Evolutionary conservation across 306 rosid species (phyloP).

Genomic region (Cucurbita maxima): DNA sequence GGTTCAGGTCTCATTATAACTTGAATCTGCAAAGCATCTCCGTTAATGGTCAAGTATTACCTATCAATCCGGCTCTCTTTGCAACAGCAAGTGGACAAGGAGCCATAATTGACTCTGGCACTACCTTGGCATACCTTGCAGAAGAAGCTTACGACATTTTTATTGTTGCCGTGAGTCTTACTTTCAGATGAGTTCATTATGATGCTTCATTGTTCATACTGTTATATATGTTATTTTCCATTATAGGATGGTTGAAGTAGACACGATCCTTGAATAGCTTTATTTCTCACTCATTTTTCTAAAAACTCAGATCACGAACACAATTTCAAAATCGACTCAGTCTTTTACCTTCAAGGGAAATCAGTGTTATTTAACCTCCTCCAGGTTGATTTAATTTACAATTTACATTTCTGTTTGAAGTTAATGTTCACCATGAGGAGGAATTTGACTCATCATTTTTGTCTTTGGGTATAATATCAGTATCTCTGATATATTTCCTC

Average conservation of each 20-base stretch:
- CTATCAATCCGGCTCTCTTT: conserved; percentile 56
- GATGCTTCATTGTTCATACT: conserved; percentile 1
- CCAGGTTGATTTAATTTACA: conserved; percentile 31
- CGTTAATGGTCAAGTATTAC: conserved; percentile 52
- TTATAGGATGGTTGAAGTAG: not conserved
- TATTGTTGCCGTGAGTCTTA: conserved; percentile 61
- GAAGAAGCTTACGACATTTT: conserved; percentile 78
- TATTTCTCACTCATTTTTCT: not conserved
- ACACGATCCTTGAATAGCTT: not conserved
- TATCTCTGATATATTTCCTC: conserved; percentile 63
- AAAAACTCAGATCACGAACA: conserved; percentile 33
- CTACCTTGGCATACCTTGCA: conserved; percentile 93
- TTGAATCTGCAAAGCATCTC: conserved; percentile 82
- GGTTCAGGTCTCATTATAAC: conserved; percentile 85
- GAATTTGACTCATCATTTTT: not conserved
- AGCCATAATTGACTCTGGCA: conserved; percentile 90
- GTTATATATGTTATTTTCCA: not conserved
- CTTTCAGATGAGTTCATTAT: conserved; percentile 8
- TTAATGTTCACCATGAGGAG: not conserved
- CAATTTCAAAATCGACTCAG: conserved; percentile 50
- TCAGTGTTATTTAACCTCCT: conserved; percentile 55
- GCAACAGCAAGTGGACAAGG: conserved; percentile 69
- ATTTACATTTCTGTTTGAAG: not conserved
- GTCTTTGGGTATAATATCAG: conserved; percentile 16
- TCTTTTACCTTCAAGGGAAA: conserved; percentile 45